These are phyloP conservation scores for Quercus mongolica DNA, from an alignment of 306 rosid genomes.

Conservation along the genomic window DNA sequence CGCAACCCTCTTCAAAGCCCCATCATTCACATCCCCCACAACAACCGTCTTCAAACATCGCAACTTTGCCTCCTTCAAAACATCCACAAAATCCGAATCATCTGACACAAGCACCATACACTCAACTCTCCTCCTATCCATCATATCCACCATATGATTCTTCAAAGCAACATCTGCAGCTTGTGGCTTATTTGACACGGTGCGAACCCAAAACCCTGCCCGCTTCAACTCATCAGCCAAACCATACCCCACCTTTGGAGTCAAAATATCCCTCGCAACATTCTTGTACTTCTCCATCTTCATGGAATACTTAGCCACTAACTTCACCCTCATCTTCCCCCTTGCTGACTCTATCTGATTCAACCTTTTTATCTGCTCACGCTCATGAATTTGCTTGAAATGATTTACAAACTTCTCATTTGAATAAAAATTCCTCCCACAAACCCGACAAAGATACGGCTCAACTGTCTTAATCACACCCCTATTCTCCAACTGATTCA, in stretches of 20 bases:
- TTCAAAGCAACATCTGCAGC: conserved; percentile 49
- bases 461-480: conserved; percentile 51
- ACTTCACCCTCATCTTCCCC: conserved; percentile 65
- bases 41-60: conserved; percentile 73
- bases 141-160: conserved; percentile 60
- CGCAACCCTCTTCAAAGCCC: conserved; percentile 69
- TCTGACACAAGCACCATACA: conserved; percentile 88
- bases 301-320: conserved; percentile 80
- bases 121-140: conserved; percentile 57
- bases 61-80: conserved; percentile 71
- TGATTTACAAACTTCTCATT: conserved; percentile 78
- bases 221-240: conserved; percentile 63
- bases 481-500: conserved; percentile 50
- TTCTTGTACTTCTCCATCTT: conserved; percentile 82
- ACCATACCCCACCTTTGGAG: conserved; percentile 59
- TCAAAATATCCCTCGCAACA: conserved; percentile 53
- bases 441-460: conserved; percentile 63
- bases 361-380: conserved; percentile 70
- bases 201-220: conserved; percentile 69
- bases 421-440: conserved; percentile 67
- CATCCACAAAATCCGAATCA: conserved; percentile 58
- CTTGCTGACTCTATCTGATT: conserved; percentile 69
- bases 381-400: conserved; percentile 70
- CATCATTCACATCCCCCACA: conserved; percentile 67
- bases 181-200: conserved; percentile 46